phyloP scores from a whole-genome alignment of 805 yeast genomes.

The Lipomyces sp. region DNA sequence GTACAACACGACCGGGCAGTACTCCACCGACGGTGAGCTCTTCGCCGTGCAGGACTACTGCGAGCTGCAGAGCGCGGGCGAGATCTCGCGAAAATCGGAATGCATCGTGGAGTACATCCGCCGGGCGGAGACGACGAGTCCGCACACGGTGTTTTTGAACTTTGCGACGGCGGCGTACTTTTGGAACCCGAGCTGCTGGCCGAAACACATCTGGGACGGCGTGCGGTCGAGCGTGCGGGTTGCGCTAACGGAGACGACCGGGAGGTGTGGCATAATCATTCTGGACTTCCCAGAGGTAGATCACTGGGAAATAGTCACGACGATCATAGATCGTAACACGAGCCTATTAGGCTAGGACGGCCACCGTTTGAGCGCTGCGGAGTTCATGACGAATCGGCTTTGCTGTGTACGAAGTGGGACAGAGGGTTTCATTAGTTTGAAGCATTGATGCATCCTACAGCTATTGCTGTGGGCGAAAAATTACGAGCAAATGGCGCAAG shows the following conservation, averaged over 20 bases:
- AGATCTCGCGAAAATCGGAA: slow-evolving; percentile 53
- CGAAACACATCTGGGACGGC: slow-evolving; percentile 58
- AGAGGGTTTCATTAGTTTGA: no score
- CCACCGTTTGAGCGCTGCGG: no score
- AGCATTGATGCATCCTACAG: no score
- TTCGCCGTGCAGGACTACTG: slow-evolving; percentile 72
- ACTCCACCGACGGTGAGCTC: slow-evolving; percentile 41
- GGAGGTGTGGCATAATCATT: slow-evolving; percentile 58
- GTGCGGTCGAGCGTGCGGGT: slow-evolving; percentile 35
- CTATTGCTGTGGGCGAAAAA: no score
- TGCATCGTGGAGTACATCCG: slow-evolving; percentile 56
- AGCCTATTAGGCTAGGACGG: not conserved
- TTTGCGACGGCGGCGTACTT: slow-evolving; percentile 73
- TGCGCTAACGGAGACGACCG: slow-evolving; percentile 15
- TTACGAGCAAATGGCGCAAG: no score
- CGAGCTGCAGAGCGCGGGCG: slow-evolving; percentile 53
- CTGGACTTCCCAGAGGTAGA: slow-evolving; percentile 64
- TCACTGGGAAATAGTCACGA: slow-evolving; percentile 55
- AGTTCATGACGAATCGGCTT: no score
- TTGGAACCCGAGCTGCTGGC: slow-evolving; percentile 72
- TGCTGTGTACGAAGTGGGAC: no score
- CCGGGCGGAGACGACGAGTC: slow-evolving; percentile 46
- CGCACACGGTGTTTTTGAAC: slow-evolving; percentile 61
- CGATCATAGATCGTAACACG: slow-evolving; percentile 44
- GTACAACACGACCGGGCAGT: slow-evolving; percentile 64